Evolutionary conservation across 2,329 filamentous ascomycete genomes (phyloP).

Genomic region (Keithomyces neogunnii): DNA sequence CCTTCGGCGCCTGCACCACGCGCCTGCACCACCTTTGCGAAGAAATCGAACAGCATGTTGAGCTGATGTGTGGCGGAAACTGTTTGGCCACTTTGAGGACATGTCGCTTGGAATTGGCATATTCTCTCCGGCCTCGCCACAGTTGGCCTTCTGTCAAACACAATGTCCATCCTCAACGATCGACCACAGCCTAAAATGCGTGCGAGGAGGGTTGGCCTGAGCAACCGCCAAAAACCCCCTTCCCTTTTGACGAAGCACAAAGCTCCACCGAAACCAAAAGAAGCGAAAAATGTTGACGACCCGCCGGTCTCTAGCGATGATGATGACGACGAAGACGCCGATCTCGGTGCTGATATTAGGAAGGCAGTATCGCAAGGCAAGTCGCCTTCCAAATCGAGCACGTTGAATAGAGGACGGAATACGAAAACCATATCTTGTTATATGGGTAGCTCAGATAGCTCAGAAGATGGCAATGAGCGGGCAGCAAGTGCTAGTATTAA

Average conservation of each 20-base stretch:
- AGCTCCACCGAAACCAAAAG: conserved; percentile 7
- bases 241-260: conserved; percentile 11
- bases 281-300: conserved; percentile 10
- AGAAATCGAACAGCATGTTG: not conserved
- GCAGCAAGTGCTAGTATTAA: conserved; percentile 22
- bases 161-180: conserved; percentile 7
- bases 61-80: not conserved
- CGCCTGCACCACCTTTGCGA: not conserved
- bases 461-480: conserved; percentile 15
- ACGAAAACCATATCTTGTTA: conserved; percentile 1
- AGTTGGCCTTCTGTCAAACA: not conserved
- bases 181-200: not conserved
- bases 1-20: not conserved
- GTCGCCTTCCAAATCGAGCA: not conserved
- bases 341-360: not conserved
- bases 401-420: conserved; percentile 10
- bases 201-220: conserved; percentile 14
- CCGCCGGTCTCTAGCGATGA: conserved; percentile 21
- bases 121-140: not conserved
- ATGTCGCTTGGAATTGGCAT: not conserved
- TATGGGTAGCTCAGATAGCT: conserved; percentile 12
- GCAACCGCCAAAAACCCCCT: conserved; percentile 6
- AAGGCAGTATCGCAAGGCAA: not conserved
- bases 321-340: conserved; percentile 13
- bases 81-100: not conserved